Conservation (phyloP, 2,329 filamentous ascomycete genomes). For the Teratosphaeria viscida region DNA sequence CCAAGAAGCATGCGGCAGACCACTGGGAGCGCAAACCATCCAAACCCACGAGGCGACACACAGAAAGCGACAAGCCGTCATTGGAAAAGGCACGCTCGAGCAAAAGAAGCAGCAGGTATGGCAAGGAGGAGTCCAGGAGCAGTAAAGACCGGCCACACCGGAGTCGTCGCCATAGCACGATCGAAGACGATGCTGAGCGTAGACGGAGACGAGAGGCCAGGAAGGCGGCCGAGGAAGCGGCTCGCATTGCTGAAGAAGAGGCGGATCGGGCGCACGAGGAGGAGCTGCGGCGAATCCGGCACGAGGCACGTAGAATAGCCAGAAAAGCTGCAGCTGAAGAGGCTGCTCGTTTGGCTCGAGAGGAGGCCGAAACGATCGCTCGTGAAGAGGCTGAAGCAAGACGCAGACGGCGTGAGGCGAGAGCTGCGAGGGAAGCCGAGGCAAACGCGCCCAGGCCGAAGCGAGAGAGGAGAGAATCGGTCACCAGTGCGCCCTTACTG, state of each 20-base stretch:
- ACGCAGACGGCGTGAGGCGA: slow-evolving; percentile 7
- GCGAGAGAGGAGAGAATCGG: slow-evolving; percentile 1
- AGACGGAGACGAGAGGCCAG: slow-evolving; percentile 9
- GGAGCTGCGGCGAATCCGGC: slow-evolving; percentile 14
- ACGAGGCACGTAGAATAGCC: slow-evolving; percentile 16
- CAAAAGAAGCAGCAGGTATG: slow-evolving; percentile 10
- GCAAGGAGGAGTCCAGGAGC: slow-evolving; percentile 3
- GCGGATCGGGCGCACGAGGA: slow-evolving; percentile 14
- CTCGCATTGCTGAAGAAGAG: slow-evolving; percentile 14
- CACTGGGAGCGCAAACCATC: slow-evolving; percentile 14
- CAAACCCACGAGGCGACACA: slow-evolving; percentile 6
- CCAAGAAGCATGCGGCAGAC: slow-evolving; percentile 11
- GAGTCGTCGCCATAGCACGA: slow-evolving; percentile 4
- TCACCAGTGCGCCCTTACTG: slow-evolving; percentile 4
- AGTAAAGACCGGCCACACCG: slow-evolving; percentile 9
- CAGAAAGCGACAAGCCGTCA: slow-evolving; percentile 8
- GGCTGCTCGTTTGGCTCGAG: slow-evolving; percentile 8
- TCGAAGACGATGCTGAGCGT: slow-evolving; percentile 13
- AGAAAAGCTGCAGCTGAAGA: slow-evolving; percentile 17
- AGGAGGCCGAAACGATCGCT: slow-evolving; percentile 12
- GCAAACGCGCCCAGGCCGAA: not conserved
- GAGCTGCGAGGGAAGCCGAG: slow-evolving; percentile 16
- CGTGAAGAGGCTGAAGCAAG: slow-evolving; percentile 12
- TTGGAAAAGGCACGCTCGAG: slow-evolving; percentile 10
- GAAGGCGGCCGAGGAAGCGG: slow-evolving; percentile 12